These are phyloP conservation scores for Acanthamoeba triangularis DNA, from an alignment of 208 protist genomes.

Conservation along the genomic window DNA sequence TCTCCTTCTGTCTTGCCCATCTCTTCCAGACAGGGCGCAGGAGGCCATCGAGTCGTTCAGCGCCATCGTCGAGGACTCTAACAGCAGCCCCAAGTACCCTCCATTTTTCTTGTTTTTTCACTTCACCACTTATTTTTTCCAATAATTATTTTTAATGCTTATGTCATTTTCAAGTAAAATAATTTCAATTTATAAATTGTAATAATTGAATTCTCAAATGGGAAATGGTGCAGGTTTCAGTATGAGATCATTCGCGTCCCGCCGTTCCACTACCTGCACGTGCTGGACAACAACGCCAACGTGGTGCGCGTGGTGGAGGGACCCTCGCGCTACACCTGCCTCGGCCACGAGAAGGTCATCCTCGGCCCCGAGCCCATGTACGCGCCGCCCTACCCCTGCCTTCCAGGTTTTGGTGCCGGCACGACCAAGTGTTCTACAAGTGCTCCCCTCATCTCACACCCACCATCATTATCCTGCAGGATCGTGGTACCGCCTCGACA, in stretches of 20 bases:
- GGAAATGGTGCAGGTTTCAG: not conserved
- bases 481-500: conserved; percentile 91
- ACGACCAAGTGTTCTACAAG: too few species aligned
- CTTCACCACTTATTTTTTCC: not conserved
- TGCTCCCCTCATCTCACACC: too few species aligned
- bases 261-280: conserved; percentile 20
- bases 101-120: not conserved
- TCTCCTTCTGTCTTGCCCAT: not conserved
- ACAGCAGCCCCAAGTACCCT: not conserved
- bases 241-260: conserved; percentile 5
- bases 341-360: conserved; percentile 58
- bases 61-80: not conserved
- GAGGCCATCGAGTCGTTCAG: conserved; percentile 29
- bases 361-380: conserved; percentile 58
- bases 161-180: too few species aligned
- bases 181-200: too few species aligned
- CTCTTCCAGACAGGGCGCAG: not conserved
- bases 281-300: conserved; percentile 74
- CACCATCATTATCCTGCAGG: too few species aligned
- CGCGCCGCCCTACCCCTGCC: too few species aligned
- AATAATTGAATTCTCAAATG: not conserved
- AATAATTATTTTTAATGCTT: too few species aligned
- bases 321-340: conserved; percentile 35
- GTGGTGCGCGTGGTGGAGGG: conserved; percentile 48
- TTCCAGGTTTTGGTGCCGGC: too few species aligned